phyloP scores from a whole-genome alignment of 176 grass and related monocot species.

The barley (Hordeum vulgare) region MorexV3_pseudomolecules_assembly NC_058519.1:642465105-642465604 shows the following conservation, averaged over 20 bases:
- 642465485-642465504: background rate
- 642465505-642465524: background rate
- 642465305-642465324: background rate
- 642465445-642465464: background rate
- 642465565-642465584: conserved; percentile 9
- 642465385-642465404: conserved; percentile 19
- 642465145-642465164: background rate
- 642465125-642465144: too few relatives aligned
- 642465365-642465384: conserved; percentile 15
- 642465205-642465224: too few relatives aligned
- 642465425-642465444: conserved; percentile 19
- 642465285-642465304: background rate
- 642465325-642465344: conserved; percentile 9
- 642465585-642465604: background rate
- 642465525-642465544: conserved; percentile 13
- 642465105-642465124: too few relatives aligned
- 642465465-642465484: background rate
- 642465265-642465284: too few relatives aligned
- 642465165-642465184: background rate
- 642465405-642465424: conserved; percentile 34
- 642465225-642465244: too few relatives aligned
- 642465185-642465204: background rate
- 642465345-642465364: conserved; percentile 2
- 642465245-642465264: too few relatives aligned
- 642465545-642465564: background rate